A percentile compares a stretch with the other conserved stretches of the same genome.
phyloP scores from a whole-genome alignment of 306 rosid species.

The Urtica urens region DNA sequence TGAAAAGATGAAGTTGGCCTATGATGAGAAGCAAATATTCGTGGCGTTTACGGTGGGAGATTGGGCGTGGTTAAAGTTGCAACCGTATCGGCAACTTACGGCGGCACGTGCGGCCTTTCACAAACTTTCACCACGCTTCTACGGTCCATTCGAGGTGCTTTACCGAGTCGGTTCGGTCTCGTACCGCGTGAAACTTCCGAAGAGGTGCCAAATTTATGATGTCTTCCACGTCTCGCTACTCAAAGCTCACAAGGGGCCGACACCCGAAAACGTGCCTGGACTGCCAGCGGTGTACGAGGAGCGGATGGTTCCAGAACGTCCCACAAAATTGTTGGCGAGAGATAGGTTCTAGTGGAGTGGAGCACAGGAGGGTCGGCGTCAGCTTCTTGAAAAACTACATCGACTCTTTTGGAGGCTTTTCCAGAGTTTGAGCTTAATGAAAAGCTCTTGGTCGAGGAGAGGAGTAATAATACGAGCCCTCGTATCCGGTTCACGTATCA shows the following conservation, averaged over 20 bases:
- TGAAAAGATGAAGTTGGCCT: not conserved
- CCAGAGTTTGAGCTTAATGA: not conserved
- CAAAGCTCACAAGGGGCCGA: not conserved
- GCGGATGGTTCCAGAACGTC: not conserved
- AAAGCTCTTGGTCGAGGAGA: not conserved
- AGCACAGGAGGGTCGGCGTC: not conserved
- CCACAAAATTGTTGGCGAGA: not conserved
- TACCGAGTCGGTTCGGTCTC: not conserved
- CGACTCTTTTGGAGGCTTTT: not conserved
- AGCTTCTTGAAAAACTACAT: not conserved
- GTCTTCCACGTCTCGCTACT: too few species aligned
- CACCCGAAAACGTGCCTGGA: not conserved
- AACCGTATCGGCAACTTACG: not conserved
- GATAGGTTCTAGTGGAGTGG: not conserved
- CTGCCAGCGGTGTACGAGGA: not conserved
- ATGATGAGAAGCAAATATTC: not conserved
- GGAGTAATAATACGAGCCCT: not conserved
- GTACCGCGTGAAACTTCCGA: not conserved
- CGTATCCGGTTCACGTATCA: not conserved
- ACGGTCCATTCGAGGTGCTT: not conserved
- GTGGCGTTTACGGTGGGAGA: not conserved
- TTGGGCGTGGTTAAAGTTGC: not conserved
- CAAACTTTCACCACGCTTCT: not conserved
- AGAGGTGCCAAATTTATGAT: not conserved
- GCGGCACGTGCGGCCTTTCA: not conserved